Conservation (phyloP, 2,329 filamentous ascomycete genomes). For the Botryosphaeria dothidea region DNA sequence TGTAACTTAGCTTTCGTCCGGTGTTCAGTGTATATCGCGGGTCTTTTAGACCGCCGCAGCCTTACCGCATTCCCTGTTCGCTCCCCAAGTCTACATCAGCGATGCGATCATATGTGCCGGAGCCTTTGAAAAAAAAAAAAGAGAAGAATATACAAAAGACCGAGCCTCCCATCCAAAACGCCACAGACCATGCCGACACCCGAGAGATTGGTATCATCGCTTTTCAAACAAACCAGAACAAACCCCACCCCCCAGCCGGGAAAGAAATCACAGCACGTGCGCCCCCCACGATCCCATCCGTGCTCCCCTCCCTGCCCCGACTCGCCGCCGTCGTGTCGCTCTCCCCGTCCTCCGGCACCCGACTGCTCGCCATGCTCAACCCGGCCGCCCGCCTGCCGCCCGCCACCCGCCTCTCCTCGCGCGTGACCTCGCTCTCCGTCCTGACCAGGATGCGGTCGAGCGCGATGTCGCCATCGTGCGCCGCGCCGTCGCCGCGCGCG, state of each 20-base stretch:
- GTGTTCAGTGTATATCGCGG: no score
- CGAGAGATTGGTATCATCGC: background rate
- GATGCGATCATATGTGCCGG: no score
- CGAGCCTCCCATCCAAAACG: no score
- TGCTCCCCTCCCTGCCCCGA: background rate
- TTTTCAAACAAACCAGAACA: background rate
- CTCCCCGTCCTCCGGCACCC: background rate
- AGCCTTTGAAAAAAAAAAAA: no score
- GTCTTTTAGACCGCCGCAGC: no score
- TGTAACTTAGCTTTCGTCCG: no score
- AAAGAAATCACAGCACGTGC: no score
- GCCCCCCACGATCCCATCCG: background rate
- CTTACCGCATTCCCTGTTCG: no score
- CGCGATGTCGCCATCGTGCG: background rate
- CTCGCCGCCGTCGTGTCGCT: background rate
- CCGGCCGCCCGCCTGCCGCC: background rate
- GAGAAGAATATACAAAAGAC: no score
- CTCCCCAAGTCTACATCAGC: no score
- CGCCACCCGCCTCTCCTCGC: background rate
- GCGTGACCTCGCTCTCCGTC: background rate
- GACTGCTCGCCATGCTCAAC: background rate
- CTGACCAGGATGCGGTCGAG: background rate
- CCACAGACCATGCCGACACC: no score
- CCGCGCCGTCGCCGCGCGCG: background rate
- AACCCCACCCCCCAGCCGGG: no score